Base-by-base conservation (phyloP, 306 rosid genomes). In the Pyrus communis region DNA sequence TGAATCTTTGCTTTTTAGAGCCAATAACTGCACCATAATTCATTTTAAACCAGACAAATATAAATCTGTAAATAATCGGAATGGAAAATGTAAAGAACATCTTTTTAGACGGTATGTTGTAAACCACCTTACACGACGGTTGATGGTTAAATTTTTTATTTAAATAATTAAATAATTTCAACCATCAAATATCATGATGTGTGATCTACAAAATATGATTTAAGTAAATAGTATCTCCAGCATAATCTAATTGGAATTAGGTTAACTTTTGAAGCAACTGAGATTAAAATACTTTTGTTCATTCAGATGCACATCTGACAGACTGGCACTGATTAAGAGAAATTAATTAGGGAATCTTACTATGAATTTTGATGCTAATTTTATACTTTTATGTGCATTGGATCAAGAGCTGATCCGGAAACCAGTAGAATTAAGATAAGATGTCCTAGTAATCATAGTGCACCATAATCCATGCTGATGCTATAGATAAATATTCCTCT, bases 11-110 rank as follows among this genome's bases (percentile, higher is more conserved):
- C 76, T 43, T 73, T 85, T 92, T 7, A 90, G 79, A 68, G 88
- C 83, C 78, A 82, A 75, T 46, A 92, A 79, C 96, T 90, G 93
- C 88, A 65, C 7, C 74, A 57, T 57, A 49, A 81, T 40, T 45
- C 25, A 78, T 58, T 69, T 69, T 78, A 42, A 59, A 51, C 57
- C 67, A 43, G 55, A 49, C 21, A 49, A 49, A 49, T 15, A 49
- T 49, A 49, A 49, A 49, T 49, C 15, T 49, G 19, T 49, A 15
- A 49, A 49, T 17, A 49, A 49, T 49, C 17, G 55, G 9, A 49
- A 17, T 49, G 42, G 42, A 38, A 38, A 38, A 38, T 7, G 9
- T 38, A 38, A 38, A 1, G 9, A 35, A 35, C 40, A 33, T 33
- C 8, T 33, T 33, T 33, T 33, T 33, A 6, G 40, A 35, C 40